Evolutionary conservation across 1,139 yeast species (phyloP), one percentile per base, ranked within the genome.

Genomic region (Komagataea norvegica): DNA sequence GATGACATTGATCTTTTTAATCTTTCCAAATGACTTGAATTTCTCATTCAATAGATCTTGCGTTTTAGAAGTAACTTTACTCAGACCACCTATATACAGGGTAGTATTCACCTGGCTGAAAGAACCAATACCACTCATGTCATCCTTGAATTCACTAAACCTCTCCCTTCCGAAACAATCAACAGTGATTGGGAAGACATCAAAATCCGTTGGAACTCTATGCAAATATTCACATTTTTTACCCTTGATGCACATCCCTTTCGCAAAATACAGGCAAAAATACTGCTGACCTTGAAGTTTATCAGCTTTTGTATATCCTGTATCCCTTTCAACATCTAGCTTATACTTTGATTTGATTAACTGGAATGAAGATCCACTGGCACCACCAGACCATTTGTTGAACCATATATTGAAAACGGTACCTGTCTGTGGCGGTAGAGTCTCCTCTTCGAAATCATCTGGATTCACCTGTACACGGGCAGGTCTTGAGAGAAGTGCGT

Each of bases 91-190:
- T 3, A 91, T 73, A 54, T 82, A 89, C 8, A 91, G 57, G 0
- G 96, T 87, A 40, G 80, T 63, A 56, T 88, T 89, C 19, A 68
- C 68, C 26, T 70, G 64, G 48, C 74, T 70, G 54, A 89, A 79
- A n/a, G 89, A 79, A 0, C 97, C 98, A 3, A 87, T 83, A 17
- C 97, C 98, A 31, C 84, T 80, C 96, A 88, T 87, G 59, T 91
- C 98, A 49, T 89, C 96, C 47, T 88, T 67, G 55, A 86, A 86
- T 31, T 78, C 84, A 1, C 85, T 70, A 45, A 84, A 83, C 57
- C 83, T 86, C 55, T 86, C 95, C 41, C 98, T 66, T 0, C 97
- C 97, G 67, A 91, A 91, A 53, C 97, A 89, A 60, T 91, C 98
- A 28, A 79, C 75, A 2, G 87, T 79, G 10, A 79, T 73, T 1